Percentiles rank a stretch among this genome's conserved stretches.
These are phyloP conservation scores for Piromyces finnis DNA, from an alignment of 192 early-diverging fungal species.

Conservation along the genomic window DNA sequence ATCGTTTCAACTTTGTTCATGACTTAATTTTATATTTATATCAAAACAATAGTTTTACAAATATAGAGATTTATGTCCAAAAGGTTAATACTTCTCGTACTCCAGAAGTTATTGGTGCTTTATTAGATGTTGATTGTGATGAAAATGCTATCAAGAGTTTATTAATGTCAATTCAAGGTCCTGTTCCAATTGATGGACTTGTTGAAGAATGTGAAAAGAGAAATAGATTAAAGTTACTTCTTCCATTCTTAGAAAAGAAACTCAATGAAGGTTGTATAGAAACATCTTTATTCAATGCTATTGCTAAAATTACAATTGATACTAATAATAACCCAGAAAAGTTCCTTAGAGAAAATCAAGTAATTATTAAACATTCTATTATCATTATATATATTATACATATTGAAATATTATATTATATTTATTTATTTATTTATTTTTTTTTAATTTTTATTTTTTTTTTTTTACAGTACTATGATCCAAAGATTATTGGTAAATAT, in stretches of 20 bases:
- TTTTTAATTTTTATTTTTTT: neutral
- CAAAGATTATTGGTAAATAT: slow-evolving; percentile 86
- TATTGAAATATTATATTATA: no score
- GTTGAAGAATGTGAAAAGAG: slow-evolving; percentile 88
- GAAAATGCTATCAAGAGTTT: slow-evolving; percentile 83
- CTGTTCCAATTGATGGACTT: slow-evolving; percentile 68
- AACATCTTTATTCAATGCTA: slow-evolving; percentile 82
- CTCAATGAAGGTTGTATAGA: slow-evolving; percentile 78
- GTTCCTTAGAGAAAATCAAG: slow-evolving; percentile 73
- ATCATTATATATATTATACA: no score
- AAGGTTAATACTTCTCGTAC: slow-evolving; percentile 90
- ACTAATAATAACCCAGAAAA: slow-evolving; percentile 96
- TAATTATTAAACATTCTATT: slow-evolving; percentile 4
- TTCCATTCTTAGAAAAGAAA: slow-evolving; percentile 85
- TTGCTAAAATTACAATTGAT: slow-evolving; percentile 99
- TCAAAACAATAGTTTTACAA: slow-evolving; percentile 82
- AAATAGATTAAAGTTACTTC: slow-evolving; percentile 85
- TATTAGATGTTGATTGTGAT: slow-evolving; percentile 96
- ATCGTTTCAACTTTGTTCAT: slow-evolving; percentile 92
- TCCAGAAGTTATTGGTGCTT: slow-evolving; percentile 87
- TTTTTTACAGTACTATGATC: slow-evolving; percentile 53
- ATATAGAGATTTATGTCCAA: slow-evolving; percentile 99
- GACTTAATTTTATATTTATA: slow-evolving; percentile 92
- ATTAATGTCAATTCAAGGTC: slow-evolving; percentile 57
- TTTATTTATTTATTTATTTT: no score